Evolutionary conservation across 768 basidiomycete genomes (phyloP).

Genomic region (Phlebiopsis gigantea): DNA sequence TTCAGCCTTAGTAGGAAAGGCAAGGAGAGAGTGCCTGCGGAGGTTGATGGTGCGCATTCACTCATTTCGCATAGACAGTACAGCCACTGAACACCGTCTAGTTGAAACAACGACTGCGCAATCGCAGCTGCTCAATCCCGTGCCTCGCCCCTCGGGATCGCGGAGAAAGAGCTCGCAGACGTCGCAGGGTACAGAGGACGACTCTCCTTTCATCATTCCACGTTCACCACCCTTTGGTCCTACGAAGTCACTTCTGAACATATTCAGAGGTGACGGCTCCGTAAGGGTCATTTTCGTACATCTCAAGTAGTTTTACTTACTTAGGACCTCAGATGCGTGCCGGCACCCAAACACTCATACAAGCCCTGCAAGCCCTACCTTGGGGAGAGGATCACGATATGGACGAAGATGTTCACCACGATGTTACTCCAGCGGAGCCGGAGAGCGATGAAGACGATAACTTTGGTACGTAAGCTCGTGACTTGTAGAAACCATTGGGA

Average conservation of each 20-base stretch:
- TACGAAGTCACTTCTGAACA: conserved; percentile 39
- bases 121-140: conserved; percentile 12
- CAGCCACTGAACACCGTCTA: conserved; percentile 2
- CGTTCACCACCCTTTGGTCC: conserved; percentile 53
- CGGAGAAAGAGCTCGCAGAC: conserved; percentile 7
- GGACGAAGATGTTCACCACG: conserved; percentile 52
- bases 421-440: conserved; percentile 37
- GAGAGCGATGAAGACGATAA: conserved; percentile 66
- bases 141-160: neutral
- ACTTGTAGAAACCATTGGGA: neutral
- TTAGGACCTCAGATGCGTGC: conserved; percentile 61
- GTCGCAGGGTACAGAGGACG: conserved; percentile 30
- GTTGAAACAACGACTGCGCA: conserved; percentile 17
- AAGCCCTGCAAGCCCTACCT: conserved; percentile 81
- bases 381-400: conserved; percentile 68
- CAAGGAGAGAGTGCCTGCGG: conserved; percentile 30
- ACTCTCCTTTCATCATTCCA: conserved; percentile 69
- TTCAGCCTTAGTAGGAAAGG: conserved; percentile 54
- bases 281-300: conserved; percentile 36
- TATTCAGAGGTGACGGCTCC: conserved; percentile 67
- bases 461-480: conserved; percentile 22
- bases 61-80: neutral
- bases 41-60: conserved; percentile 10
- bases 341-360: conserved; percentile 85
- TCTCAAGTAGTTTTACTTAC: conserved; percentile 3